Base-by-base conservation (phyloP, 2,329 filamentous ascomycete species). In the Hirsutella rhossiliensis region DNA sequence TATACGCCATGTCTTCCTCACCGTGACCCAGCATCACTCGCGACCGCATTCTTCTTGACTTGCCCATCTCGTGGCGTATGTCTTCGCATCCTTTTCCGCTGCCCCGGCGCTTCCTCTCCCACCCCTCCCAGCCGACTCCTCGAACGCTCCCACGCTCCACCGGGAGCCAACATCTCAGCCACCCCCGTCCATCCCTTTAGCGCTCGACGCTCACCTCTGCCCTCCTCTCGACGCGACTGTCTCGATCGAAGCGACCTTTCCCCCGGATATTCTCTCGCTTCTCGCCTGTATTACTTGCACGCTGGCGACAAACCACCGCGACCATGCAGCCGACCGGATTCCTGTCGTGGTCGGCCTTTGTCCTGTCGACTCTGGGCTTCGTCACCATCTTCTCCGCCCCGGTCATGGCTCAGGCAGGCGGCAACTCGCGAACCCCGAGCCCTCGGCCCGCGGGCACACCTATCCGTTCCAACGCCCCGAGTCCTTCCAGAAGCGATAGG, bases 341-440 rank as follows among this genome's bases (percentile, higher is more conserved):
- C 38, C 41, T 60, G 11, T 52, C 56, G 29, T 47, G 45, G 45
- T 48, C 54, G 15, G 51, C 51, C 46, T 47, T 56, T 39, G 43
- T 60, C 47, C 45, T 63, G 43, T 51, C 57, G 27, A 50, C 53
- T 18, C 38, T 62, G 17, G 47, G 50, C 18, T 52, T 57, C 7
- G 36, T 58, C 32, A 17, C 34, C 15, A 17, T 37, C 9, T 18
- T 37, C 18, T 17, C 58, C 39, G 46, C 52, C 17, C 48, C 62
- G 12, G 57, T 45, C n/a, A 49, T 58, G 44, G 64, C 64, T n/a
- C 62, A 63, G 47, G 13, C 45, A 4, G 39, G 31, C 34, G 43
- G 7, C 17, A 47, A 48, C 38, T 31, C 48, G 31, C 45, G 38
- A 23, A 31, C 38, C 34, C 13, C 43, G 20, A 11, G 18, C 18